These are phyloP conservation scores for Colletotrichum tropicicola DNA, from an alignment of 2,329 filamentous ascomycete species.

Conservation along the genomic window DNA sequence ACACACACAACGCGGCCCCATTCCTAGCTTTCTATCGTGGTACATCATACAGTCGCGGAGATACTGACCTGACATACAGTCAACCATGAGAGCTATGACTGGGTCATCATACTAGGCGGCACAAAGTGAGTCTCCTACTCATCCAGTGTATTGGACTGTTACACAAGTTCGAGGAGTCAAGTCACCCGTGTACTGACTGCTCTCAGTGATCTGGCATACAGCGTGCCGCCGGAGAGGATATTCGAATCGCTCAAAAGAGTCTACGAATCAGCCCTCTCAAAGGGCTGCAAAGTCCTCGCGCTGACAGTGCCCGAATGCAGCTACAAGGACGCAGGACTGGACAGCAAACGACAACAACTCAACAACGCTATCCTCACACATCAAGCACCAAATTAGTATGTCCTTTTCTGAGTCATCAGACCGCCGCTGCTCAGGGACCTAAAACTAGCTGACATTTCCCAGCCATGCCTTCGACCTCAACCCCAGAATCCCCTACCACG, in stretches of 20 bases:
- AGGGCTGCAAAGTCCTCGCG: constrained; percentile 65
- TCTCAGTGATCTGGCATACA: constrained; percentile 59
- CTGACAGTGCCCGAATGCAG: constrained; percentile 68
- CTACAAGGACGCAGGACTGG: constrained; percentile 37
- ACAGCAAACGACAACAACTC: constrained; percentile 50
- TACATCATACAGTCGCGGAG: no score
- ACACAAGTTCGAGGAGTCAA: no score
- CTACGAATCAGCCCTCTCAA: constrained; percentile 60
- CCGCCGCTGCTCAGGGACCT: not conserved
- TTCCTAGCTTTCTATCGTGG: no score
- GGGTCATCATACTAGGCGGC: constrained; percentile 70
- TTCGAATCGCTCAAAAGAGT: constrained; percentile 56
- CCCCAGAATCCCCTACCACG: constrained; percentile 61
- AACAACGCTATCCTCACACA: constrained; percentile 63
- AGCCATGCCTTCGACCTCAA: constrained; percentile 68
- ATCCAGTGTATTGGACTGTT: not conserved
- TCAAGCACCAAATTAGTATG: constrained; percentile 61
- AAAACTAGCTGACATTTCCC: not conserved
- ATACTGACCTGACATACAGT: constrained; percentile 25
- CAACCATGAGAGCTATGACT: constrained; percentile 54
- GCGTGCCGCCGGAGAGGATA: constrained; percentile 49
- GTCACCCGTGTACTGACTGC: constrained; percentile 3
- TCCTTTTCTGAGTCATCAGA: constrained; percentile 16
- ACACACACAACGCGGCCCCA: no score
- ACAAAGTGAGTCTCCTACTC: constrained; percentile 62